Evolutionary conservation across 78 protist species (phyloP), one percentile per base, ranked within the genome.

Genomic region (Dictyostelium firmibasis): DNA sequence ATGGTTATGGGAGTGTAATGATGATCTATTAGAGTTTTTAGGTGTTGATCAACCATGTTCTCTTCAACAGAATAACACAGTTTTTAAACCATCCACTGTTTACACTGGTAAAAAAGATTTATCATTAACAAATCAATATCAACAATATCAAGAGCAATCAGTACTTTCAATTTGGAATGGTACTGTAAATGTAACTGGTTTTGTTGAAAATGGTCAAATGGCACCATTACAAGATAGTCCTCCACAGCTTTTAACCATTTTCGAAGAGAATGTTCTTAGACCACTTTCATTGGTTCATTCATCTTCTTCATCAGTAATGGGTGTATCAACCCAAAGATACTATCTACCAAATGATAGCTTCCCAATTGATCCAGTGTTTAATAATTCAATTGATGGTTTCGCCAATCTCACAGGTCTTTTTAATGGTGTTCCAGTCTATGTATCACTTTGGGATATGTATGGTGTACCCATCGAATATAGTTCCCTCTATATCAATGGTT

Each of bases 371-470:
- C 82, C 85, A 36, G n/a, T 9, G 0, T 88, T 88, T 47, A 74
- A 72, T 33, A 62, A n/a, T n/a, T 18, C 38, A 11, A 38, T 67
- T 29, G 81, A 35, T n/a, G 93, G 93, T 10, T 64, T 88, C 16
- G 86, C 81, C 16, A 88, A 88, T 43, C 2, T 88, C 2, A 78
- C 93, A 1, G 25, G 67, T 7, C 10, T 75, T 16, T 23, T 20
- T 20, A 43, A 78, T 10, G 60, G 60, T 35, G 25, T 85, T 4
- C 74, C 92, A 11, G 6, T 35, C 4, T 88, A 78, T 25, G 47
- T 78, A n/a, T 31, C 86, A 13, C 93, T 88, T 10, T 88, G 93
- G 93, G 93, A 88, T 44, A 88, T 88, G 93, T 88, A 82, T 38
- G 93, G 69, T 16, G 93, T 88, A 18, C 75, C 76, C 14, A 3